phyloP scores from a whole-genome alignment of 495 filamentous ascomycete species.

The Trichoderma asperelloides region DNA sequence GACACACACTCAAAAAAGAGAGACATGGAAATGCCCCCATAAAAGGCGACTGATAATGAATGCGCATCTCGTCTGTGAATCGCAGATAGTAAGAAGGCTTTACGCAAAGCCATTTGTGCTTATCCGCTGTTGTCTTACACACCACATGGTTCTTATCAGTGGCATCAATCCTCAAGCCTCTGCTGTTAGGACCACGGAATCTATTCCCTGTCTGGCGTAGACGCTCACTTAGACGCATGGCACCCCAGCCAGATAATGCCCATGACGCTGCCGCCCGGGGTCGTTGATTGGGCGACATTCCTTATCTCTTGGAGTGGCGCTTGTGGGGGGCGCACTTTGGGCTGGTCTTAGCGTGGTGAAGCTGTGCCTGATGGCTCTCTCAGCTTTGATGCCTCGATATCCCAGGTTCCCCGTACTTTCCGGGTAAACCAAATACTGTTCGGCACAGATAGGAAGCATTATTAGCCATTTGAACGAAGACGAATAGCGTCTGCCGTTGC shows the following conservation, averaged over 20 bases:
- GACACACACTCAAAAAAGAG: not conserved
- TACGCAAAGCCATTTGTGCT: slow-evolving; percentile 7
- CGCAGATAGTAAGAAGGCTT: not conserved
- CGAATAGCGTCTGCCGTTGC: no score
- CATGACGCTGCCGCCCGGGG: not conserved
- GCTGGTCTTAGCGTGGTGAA: not conserved
- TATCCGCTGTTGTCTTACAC: not conserved
- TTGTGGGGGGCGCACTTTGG: not conserved
- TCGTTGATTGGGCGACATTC: not conserved
- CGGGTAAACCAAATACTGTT: not conserved
- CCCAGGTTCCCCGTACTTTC: not conserved
- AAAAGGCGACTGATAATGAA: not conserved
- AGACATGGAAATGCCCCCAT: not conserved
- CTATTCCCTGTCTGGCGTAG: not conserved
- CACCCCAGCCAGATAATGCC: not conserved
- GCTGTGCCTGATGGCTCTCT: not conserved
- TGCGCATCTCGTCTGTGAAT: not conserved
- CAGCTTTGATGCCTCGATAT: not conserved
- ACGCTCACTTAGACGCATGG: not conserved
- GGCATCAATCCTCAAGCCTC: slow-evolving; percentile 1
- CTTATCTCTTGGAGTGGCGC: not conserved
- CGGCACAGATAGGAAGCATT: no score
- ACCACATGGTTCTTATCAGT: slow-evolving; percentile 3
- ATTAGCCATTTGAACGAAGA: no score
- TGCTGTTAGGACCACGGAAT: not conserved